Evolutionary conservation across 306 rosid species (phyloP).

Genomic region (Dryas drummondii): DNA sequence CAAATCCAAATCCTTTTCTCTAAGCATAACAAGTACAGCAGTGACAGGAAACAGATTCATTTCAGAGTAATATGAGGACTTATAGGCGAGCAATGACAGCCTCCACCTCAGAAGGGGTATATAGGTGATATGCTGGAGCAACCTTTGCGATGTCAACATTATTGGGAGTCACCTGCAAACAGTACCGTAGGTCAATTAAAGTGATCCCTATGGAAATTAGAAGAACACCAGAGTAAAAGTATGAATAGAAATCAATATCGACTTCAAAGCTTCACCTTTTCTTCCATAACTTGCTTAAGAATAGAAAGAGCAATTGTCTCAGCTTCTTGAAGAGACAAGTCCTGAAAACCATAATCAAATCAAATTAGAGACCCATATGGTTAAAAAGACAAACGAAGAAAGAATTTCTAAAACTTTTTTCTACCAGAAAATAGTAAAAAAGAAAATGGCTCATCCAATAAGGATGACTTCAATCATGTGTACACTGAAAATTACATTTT

Average conservation of each 20-base stretch:
- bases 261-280: constrained; percentile 59
- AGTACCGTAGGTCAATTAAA: constrained; percentile 1
- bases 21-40: constrained; percentile 14
- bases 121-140: constrained; percentile 78
- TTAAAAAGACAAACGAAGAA: not conserved
- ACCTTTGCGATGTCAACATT: constrained; percentile 97
- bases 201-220: not conserved
- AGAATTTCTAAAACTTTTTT: not conserved
- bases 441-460: not conserved
- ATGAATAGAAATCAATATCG: not conserved
- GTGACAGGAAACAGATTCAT: not conserved
- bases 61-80: constrained; percentile 4
- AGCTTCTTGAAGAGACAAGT: constrained; percentile 87
- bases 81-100: constrained; percentile 85
- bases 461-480: not conserved
- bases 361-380: not conserved
- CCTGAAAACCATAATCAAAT: constrained; percentile 46
- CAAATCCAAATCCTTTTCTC: constrained; percentile 16
- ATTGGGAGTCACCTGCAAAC: constrained; percentile 79
- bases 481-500: not conserved
- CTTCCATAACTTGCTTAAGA: constrained; percentile 99
- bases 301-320: constrained; percentile 95
- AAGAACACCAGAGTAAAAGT: not conserved
- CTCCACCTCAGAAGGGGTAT: constrained; percentile 88
- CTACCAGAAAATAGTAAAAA: not conserved